Percentiles rank a stretch among this genome's conserved stretches.
These are phyloP conservation scores for Chlorella ohadii DNA, from an alignment of 139 green algal genomes.

Conservation along the genomic window DNA sequence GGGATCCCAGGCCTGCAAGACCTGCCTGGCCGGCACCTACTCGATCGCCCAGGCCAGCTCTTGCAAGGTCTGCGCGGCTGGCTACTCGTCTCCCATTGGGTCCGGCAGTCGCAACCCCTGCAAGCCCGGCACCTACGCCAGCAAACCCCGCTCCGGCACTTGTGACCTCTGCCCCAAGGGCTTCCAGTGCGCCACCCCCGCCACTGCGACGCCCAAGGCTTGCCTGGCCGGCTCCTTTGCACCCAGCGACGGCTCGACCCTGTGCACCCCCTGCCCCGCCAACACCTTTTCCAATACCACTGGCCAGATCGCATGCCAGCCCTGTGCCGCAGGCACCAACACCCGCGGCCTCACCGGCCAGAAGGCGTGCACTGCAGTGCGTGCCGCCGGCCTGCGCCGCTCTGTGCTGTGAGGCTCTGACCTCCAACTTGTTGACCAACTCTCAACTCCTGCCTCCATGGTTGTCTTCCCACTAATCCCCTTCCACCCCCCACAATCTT, in stretches of 20 bases:
- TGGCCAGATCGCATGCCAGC: background rate
- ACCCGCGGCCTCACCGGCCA: slow-evolving; percentile 24
- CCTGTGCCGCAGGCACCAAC: background rate
- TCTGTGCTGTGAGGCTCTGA: background rate
- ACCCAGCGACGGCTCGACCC: background rate
- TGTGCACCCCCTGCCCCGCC: slow-evolving; percentile 15
- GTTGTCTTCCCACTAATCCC: too few relatives aligned
- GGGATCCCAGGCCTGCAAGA: slow-evolving; percentile 13
- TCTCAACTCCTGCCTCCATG: too few relatives aligned
- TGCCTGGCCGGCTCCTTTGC: background rate
- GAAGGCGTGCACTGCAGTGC: background rate
- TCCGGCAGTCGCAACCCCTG: slow-evolving; percentile 4
- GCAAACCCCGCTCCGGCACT: background rate
- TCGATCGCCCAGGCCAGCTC: background rate
- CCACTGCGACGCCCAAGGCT: background rate
- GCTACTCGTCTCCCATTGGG: background rate
- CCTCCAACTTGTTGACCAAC: too few relatives aligned
- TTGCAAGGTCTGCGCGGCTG: background rate
- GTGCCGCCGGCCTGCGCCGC: background rate
- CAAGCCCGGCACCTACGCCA: background rate
- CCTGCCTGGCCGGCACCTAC: slow-evolving; percentile 18
- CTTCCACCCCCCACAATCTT: too few relatives aligned
- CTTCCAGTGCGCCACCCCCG: background rate
- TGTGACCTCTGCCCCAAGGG: background rate
- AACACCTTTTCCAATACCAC: background rate